Percentiles rank a stretch among this genome's conserved stretches.
These are phyloP conservation scores for Saprolegnia parasitica DNA, from an alignment of 352 stramenopile species.

Conservation along the genomic window DNA sequence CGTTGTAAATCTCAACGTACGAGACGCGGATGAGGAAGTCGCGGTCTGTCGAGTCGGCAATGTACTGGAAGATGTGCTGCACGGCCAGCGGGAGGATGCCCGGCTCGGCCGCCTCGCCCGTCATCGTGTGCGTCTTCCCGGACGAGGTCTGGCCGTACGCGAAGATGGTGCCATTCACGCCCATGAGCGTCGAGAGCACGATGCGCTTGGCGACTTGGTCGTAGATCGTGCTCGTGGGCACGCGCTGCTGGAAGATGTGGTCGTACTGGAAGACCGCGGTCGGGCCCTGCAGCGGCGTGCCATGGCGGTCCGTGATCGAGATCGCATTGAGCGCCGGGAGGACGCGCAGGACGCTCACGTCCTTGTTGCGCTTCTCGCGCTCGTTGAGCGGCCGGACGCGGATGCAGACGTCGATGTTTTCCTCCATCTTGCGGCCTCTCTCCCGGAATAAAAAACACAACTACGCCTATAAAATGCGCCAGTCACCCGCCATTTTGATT, in stretches of 20 bases:
- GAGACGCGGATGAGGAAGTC: conserved; percentile 95
- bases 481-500: too few species aligned
- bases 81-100: conserved; percentile 91
- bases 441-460: too few species aligned
- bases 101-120: conserved; percentile 49
- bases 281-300: conserved; percentile 52
- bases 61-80: conserved; percentile 90
- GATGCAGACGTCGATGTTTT: conserved; percentile 82
- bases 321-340: conserved; percentile 47
- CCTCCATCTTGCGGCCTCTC: conserved; percentile 28
- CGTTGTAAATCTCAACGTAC: conserved; percentile 99
- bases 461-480: too few species aligned
- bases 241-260: conserved; percentile 58
- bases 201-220: conserved; percentile 84
- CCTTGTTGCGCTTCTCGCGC: conserved; percentile 46
- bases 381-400: conserved; percentile 73
- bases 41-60: conserved; percentile 70
- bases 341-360: conserved; percentile 43
- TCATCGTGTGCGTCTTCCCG: conserved; percentile 97
- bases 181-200: conserved; percentile 89
- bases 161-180: conserved; percentile 92
- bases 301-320: conserved; percentile 48
- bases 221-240: conserved; percentile 73
- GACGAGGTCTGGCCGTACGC: conserved; percentile 95
- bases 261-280: conserved; percentile 78